A percentile compares a stretch with the other conserved stretches of the same genome.
Conservation (phyloP, 164 flowering plant species). For the Stephania yunnanensis region DNA sequence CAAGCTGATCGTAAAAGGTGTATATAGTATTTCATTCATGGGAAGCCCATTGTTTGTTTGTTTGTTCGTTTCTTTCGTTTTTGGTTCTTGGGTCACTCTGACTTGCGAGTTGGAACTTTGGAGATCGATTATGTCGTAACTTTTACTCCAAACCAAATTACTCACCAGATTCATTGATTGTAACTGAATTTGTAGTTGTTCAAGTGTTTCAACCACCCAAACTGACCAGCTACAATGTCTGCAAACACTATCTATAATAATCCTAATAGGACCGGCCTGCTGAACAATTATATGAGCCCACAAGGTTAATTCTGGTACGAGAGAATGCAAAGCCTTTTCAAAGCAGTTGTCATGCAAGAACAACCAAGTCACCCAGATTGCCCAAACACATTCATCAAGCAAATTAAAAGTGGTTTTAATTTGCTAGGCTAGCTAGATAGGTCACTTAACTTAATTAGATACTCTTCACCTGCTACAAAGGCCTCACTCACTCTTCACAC, state of each 20-base stretch:
- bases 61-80: too few species aligned
- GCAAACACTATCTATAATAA: not conserved
- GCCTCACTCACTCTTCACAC: not conserved
- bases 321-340: too few species aligned
- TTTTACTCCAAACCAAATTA: not conserved
- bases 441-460: not conserved
- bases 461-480: not conserved
- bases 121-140: not conserved
- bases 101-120: not conserved
- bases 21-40: not conserved
- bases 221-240: not conserved
- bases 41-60: not conserved
- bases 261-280: too few species aligned
- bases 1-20: not conserved
- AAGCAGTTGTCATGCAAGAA: not conserved
- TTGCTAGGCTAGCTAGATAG: not conserved
- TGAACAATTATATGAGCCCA: too few species aligned
- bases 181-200: not conserved
- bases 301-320: too few species aligned
- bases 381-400: not conserved
- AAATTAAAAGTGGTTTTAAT: not conserved
- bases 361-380: not conserved
- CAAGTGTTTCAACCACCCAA: not conserved
- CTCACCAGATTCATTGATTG: not conserved
- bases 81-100: too few species aligned